A percentile compares a stretch with the other conserved stretches of the same genome.
Conservation (phyloP, 345 rosid genomes). For the Noccaea bulbosa region DNA sequence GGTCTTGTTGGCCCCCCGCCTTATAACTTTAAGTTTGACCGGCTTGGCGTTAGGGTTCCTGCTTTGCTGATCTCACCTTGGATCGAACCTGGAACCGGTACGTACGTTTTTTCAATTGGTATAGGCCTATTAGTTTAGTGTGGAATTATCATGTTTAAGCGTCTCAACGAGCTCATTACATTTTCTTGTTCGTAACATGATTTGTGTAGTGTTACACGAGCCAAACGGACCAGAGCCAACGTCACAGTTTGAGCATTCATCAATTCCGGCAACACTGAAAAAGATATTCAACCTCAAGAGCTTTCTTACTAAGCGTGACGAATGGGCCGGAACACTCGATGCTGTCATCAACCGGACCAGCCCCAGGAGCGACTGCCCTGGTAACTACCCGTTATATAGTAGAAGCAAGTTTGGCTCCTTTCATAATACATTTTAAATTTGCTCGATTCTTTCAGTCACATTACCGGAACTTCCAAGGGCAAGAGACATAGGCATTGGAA, state of each 20-base stretch:
- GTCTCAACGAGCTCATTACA: not conserved
- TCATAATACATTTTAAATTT: too few relatives aligned
- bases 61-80: conserved; percentile 80
- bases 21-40: conserved; percentile 69
- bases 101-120: conserved; percentile 6
- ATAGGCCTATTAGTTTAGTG: not conserved
- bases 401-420: conserved; percentile 1
- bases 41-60: conserved; percentile 82
- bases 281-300: conserved; percentile 74
- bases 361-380: conserved; percentile 80
- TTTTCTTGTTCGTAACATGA: not conserved
- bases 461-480: conserved; percentile 52
- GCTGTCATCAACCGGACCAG: conserved; percentile 55
- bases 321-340: conserved; percentile 89
- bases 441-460: conserved; percentile 44
- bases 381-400: conserved; percentile 39
- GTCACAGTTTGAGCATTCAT: conserved; percentile 86
- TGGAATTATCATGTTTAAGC: not conserved
- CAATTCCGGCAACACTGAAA: conserved; percentile 78
- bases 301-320: conserved; percentile 84
- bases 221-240: conserved; percentile 77
- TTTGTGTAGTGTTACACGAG: conserved; percentile 66
- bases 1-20: conserved; percentile 68
- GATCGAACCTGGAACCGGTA: conserved; percentile 86
- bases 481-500: conserved; percentile 42